Evolutionary conservation across 2,329 filamentous ascomycete genomes (phyloP).

Genomic region (Penicillium sp.): DNA sequence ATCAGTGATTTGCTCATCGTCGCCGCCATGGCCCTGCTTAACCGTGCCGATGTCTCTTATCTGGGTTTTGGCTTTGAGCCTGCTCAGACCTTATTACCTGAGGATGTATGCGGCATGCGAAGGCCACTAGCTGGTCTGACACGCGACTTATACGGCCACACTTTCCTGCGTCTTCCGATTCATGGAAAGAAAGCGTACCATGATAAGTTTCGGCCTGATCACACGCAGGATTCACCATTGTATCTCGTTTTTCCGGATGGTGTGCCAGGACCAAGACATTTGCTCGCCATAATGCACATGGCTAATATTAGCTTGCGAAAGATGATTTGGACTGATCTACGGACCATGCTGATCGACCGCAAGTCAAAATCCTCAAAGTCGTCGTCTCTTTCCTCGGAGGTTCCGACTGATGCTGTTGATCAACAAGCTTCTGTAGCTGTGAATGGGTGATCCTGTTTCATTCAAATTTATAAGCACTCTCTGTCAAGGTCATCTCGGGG

Average conservation of each 20-base stretch:
- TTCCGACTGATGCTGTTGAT: background rate
- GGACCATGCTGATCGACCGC: background rate
- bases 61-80: slow-evolving; percentile 44
- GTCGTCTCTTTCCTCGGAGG: background rate
- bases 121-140: slow-evolving; percentile 29
- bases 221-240: slow-evolving; percentile 30
- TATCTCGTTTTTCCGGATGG: slow-evolving; percentile 40
- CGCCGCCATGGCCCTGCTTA: slow-evolving; percentile 39
- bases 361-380: slow-evolving; percentile 1
- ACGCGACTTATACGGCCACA: slow-evolving; percentile 30
- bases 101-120: slow-evolving; percentile 35
- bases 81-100: slow-evolving; percentile 22
- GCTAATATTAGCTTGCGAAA: slow-evolving; percentile 41
- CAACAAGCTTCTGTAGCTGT: background rate
- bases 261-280: slow-evolving; percentile 30
- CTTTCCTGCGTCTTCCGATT: slow-evolving; percentile 36
- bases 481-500: background rate
- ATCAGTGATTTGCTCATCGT: slow-evolving; percentile 42
- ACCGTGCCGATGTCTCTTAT: slow-evolving; percentile 33
- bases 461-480: background rate
- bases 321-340: slow-evolving; percentile 17
- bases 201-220: slow-evolving; percentile 42
- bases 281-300: slow-evolving; percentile 39
- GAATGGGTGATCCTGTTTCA: background rate
- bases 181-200: slow-evolving; percentile 42